A percentile compares a stretch with the other conserved stretches of the same genome.
phyloP scores from a whole-genome alignment of 2,329 filamentous ascomycete genomes.

The Exophiala alcalophila region DNA sequence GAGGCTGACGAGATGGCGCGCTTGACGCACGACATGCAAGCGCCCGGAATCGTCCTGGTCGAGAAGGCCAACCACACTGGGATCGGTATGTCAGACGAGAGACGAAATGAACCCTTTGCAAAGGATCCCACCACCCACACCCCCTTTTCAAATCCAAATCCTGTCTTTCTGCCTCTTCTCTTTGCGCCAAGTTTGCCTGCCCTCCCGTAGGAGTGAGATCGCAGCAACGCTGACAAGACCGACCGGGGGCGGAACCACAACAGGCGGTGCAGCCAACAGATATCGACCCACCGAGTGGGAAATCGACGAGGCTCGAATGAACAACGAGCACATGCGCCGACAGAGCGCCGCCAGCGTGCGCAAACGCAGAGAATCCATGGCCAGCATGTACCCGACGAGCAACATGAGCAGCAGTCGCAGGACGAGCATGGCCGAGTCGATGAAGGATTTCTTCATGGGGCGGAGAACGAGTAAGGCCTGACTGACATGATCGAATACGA shows the following conservation, averaged over 20 bases:
- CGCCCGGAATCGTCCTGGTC: slow-evolving; percentile 37
- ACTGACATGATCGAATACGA: not conserved
- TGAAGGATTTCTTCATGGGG: slow-evolving; percentile 15
- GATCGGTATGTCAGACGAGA: slow-evolving; percentile 39
- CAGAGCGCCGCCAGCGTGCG: slow-evolving; percentile 12
- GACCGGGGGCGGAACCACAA: not conserved
- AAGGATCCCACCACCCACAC: no score
- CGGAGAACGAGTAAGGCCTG: slow-evolving; percentile 12
- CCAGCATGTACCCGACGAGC: slow-evolving; percentile 4
- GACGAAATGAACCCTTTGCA: no score
- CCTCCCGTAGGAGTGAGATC: not conserved
- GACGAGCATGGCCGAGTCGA: slow-evolving; percentile 16
- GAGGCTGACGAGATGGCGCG: slow-evolving; percentile 63
- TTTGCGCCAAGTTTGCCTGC: no score
- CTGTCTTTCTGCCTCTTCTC: not conserved
- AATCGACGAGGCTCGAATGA: slow-evolving; percentile 32
- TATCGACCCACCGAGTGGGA: slow-evolving; percentile 30
- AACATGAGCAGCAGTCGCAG: slow-evolving; percentile 4
- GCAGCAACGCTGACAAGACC: no score
- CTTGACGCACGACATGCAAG: slow-evolving; percentile 75
- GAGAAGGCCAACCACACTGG: slow-evolving; percentile 42
- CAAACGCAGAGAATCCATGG: slow-evolving; percentile 9
- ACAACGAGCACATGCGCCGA: slow-evolving; percentile 29
- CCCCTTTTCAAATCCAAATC: not conserved
- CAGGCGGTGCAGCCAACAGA: slow-evolving; percentile 31